Evolutionary conservation across 208 protist species (phyloP).

Genomic region (Phytomonas sp.): DNA sequence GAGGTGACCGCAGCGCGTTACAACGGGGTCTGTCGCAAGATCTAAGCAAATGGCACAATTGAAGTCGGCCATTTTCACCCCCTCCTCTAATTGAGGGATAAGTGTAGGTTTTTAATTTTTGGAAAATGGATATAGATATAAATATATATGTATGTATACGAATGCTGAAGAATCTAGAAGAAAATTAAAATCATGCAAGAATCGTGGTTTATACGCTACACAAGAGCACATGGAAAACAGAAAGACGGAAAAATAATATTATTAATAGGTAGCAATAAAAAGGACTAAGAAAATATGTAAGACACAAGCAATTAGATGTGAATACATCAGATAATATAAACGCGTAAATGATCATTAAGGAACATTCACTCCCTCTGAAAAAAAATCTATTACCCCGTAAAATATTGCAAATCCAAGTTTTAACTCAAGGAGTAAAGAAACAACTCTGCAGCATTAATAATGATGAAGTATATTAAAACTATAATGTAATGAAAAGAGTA

Average conservation of each 20-base stretch:
- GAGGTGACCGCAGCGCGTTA: constrained; percentile 79
- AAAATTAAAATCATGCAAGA: background rate
- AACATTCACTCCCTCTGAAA: background rate
- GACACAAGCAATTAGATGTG: constrained; percentile 5
- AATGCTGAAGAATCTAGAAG: background rate
- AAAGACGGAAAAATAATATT: background rate
- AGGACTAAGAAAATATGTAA: constrained; percentile 6
- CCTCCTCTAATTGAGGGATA: background rate
- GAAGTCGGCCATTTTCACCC: constrained; percentile 34
- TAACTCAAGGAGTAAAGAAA: background rate
- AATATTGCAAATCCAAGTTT: background rate
- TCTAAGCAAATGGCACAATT: constrained; percentile 79
- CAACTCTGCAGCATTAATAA: background rate
- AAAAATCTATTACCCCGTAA: background rate
- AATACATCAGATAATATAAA: background rate
- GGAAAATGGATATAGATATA: constrained; percentile 1
- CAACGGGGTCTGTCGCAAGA: constrained; percentile 55
- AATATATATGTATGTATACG: background rate
- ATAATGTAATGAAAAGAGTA: background rate
- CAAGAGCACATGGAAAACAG: background rate
- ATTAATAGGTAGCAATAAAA: background rate
- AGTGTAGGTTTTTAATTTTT: background rate
- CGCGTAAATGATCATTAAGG: background rate
- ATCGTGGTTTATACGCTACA: background rate
- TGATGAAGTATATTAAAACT: background rate